Evolutionary conservation across 2,329 filamentous ascomycete genomes (phyloP).

Genomic region (Thielaviopsis euricoi): DNA sequence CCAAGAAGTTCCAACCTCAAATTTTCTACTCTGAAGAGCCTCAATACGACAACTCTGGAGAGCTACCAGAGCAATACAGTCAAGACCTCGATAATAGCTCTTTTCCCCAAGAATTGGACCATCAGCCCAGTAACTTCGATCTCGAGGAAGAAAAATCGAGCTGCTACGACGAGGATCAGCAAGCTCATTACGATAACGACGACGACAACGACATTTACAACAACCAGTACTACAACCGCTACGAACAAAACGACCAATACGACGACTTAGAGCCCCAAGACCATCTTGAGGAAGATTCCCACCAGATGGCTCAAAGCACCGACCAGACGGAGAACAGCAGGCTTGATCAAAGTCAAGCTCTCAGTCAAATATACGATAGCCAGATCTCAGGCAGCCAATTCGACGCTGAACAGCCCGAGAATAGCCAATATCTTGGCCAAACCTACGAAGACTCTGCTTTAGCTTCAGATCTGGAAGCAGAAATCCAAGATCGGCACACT

Average conservation of each 20-base stretch:
- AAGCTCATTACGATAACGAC: not conserved
- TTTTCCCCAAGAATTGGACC: not conserved
- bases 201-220: too few relatives aligned
- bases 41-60: not conserved
- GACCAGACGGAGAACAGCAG: not conserved
- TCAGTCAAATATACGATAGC: not conserved
- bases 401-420: conserved; percentile 1
- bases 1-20: not conserved
- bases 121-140: not conserved
- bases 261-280: too few relatives aligned
- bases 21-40: conserved; percentile 5
- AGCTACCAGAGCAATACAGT: not conserved
- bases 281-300: too few relatives aligned
- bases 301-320: too few relatives aligned
- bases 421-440: not conserved
- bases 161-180: not conserved
- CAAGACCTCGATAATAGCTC: not conserved
- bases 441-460: not conserved
- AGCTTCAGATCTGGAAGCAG: not conserved
- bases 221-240: not conserved
- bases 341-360: not conserved
- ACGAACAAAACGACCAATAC: not conserved
- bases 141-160: not conserved
- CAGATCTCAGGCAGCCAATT: conserved; percentile 2
- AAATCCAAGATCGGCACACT: not conserved